Conservation (phyloP, 2,329 filamentous ascomycete species). For the Blumeria graminis region DNA sequence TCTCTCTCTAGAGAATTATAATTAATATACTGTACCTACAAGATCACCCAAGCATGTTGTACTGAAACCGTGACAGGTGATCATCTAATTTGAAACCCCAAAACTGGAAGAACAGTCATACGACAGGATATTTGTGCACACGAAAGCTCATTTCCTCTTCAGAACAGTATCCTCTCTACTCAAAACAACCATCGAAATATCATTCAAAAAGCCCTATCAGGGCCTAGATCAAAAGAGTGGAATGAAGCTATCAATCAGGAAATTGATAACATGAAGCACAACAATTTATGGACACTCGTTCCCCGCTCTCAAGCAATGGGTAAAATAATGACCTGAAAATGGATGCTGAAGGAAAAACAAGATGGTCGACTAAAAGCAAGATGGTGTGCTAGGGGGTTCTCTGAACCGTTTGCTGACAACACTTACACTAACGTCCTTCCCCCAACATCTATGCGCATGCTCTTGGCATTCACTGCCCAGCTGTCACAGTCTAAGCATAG, state of each 20-base stretch:
- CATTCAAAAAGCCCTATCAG: neutral
- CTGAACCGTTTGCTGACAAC: neutral
- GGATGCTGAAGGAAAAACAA: too few relatives aligned
- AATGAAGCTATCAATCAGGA: neutral
- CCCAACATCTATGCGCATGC: neutral
- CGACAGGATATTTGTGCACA: neutral
- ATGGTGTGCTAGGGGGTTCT: neutral
- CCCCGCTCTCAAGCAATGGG: neutral
- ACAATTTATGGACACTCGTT: neutral
- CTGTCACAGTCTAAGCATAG: too few relatives aligned
- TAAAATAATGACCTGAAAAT: neutral
- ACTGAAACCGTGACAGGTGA: too few relatives aligned
- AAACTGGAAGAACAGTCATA: neutral
- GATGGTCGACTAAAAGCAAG: too few relatives aligned
- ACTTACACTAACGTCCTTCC: neutral
- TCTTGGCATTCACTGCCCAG: neutral
- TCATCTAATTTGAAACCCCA: neutral
- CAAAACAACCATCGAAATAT: neutral
- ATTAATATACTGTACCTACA: too few relatives aligned
- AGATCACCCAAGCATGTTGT: too few relatives aligned
- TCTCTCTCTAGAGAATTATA: too few relatives aligned
- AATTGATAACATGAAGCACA: neutral
- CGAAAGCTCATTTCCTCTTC: neutral
- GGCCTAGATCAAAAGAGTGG: neutral
- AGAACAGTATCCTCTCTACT: neutral